Percentiles rank a stretch among this genome's conserved stretches.
Conservation (phyloP, 2,329 filamentous ascomycete genomes). For the Paecilomyces sp. region DNA sequence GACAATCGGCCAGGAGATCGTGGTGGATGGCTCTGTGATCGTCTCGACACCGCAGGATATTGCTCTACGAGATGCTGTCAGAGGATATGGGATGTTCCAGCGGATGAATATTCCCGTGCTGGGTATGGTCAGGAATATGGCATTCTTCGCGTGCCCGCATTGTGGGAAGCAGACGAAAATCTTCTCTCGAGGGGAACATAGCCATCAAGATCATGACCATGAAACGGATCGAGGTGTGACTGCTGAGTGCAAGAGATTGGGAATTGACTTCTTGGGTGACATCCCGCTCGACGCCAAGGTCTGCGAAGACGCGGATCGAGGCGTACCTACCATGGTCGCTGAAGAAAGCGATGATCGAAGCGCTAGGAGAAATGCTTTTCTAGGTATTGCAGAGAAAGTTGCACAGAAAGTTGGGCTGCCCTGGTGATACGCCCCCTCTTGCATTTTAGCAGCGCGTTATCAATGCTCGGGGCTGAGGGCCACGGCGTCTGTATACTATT, state of each 20-base stretch:
- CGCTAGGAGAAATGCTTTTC: conserved; percentile 63
- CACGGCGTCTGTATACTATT: not conserved
- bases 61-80: conserved; percentile 82
- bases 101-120: conserved; percentile 71
- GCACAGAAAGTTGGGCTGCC: conserved; percentile 36
- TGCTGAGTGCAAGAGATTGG: conserved; percentile 62
- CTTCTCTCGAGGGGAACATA: conserved; percentile 49
- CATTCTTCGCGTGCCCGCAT: conserved; percentile 70
- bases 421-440: conserved; percentile 20
- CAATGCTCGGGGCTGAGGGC: not conserved
- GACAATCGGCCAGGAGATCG: conserved; percentile 90
- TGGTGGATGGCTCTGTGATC: conserved; percentile 76
- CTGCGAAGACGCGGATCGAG: conserved; percentile 77
- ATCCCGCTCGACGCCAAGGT: conserved; percentile 82
- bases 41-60: conserved; percentile 92
- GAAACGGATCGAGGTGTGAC: conserved; percentile 54
- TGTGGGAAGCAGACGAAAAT: conserved; percentile 69
- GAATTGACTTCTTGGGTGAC: conserved; percentile 76
- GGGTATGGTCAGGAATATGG: conserved; percentile 91
- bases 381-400: conserved; percentile 57
- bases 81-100: conserved; percentile 87
- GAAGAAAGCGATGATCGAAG: conserved; percentile 60
- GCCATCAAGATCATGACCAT: conserved; percentile 13
- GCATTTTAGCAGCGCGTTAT: not conserved
- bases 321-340: conserved; percentile 82